Evolutionary conservation across 1,284 basidiomycete species (phyloP), one percentile per base, ranked within the genome.

Genomic region (Cerioporus squamosus): DNA sequence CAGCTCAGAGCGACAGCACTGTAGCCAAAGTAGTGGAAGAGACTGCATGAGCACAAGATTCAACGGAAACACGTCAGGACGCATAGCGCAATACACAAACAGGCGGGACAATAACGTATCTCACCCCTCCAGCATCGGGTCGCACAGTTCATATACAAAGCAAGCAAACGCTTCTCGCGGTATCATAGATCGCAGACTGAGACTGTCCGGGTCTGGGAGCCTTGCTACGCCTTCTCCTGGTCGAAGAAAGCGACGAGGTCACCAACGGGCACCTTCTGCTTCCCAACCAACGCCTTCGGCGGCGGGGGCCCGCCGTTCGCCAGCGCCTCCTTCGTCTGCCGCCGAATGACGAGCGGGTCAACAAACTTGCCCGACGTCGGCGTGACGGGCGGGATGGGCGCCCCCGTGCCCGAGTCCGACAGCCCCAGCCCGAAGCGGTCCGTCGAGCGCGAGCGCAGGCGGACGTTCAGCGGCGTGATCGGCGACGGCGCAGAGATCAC

Each of bases 191-290:
- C 23, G 26, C 46, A 7, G 26, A 22, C n/a, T n/a, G n/a, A n/a
- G n/a, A n/a, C 20, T 36, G 23, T 44, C 24, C 23, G 24, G 24
- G 29, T 29, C 20, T 8, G 12, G 17, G 17, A 22, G 33, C 20
- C 7, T 39, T 9, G 15, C 61, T 62, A 68, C 59, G 69, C 74
- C 75, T 82, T 83, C 54, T 88, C 88, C 61, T 82, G 80, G 70
- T 93, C 89, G 64, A 93, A 93, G 74, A 89, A 93, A 20, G 89
- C 89, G n/a, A 92, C 89, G 47, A 93, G 74, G 67, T 91, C 83
- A 17, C 85, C 87, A 46, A 93, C 81, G 3, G 88, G 84, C 14
- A 90, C 82, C 74, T 91, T 91, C 44, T 71, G 71, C 62, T 79
- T 86, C n/a, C 80, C 78, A 3, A 72, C 58, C 55, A 72, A 66